Evolutionary conservation across 1,284 basidiomycete genomes (phyloP), one percentile per base, ranked within the genome.

Genomic region (Apiotrichum akiyoshidainum): DNA sequence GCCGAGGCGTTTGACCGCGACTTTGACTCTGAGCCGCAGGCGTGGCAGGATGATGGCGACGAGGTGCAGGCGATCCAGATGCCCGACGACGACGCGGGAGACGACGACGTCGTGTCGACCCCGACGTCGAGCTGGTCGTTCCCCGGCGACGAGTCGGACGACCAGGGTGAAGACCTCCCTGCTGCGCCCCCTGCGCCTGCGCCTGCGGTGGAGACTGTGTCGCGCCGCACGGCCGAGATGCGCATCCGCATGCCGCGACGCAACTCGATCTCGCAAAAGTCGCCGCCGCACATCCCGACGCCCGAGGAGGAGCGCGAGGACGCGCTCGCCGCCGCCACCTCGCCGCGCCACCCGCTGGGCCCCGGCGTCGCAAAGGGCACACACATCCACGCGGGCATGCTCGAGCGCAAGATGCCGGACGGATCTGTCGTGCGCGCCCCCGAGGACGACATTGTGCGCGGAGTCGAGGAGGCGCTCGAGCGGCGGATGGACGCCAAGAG

Each of bases 361-460:
- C 77, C 74, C 2, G 78, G 77, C 13, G 76, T 78, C 2, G 35
- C 19, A 13, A 68, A 65, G 17, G 74, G 75, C 54, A 70, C 71
- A 34, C 63, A 63, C 3, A 59, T 77, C 9, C 67, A 64, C 12
- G 45, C 70, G 34, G 74, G 75, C 11, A 61, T 77, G 65, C 56
- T 78, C 22, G 63, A 72, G 65, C 65, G 70, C 19, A 62, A 67
- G 39, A 69, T 78, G 35, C 63, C 63, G 35, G 77, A 74, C 16
- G 61, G 61, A 14, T 50, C 66, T 19, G 64, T 52, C 37, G 67
- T 78, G 5, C 57, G 63, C 8, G 77, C 74, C 1, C 76, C 77
- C 4, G 68, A 72, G 59, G 77, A 78, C 66, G 77, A 78, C 53
- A 67, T 78, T 35, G 71, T 71, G 17, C 58, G 68, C 35, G 73